Percentiles rank a stretch among this genome's conserved stretches.
Conservation (phyloP, 495 filamentous ascomycete genomes). For the Daldinia loculata region DNA sequence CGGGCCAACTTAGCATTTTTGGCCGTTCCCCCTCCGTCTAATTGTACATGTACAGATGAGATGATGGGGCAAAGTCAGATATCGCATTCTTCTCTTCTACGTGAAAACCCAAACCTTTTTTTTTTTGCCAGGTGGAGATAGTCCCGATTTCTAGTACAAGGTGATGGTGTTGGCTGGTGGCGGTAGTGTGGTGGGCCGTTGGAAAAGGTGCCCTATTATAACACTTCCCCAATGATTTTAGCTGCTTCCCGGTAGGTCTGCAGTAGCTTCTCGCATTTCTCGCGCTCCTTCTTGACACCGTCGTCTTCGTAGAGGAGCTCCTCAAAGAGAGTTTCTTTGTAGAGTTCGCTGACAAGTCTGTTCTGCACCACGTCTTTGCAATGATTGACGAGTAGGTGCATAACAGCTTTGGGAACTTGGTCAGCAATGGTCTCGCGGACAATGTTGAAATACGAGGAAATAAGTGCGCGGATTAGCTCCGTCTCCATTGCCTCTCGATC, state of each 20-base stretch:
- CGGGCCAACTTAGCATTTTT: neutral
- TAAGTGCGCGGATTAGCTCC: slow-evolving; percentile 93
- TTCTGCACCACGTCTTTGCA: slow-evolving; percentile 98
- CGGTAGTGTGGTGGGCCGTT: neutral
- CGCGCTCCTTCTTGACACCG: slow-evolving; percentile 92
- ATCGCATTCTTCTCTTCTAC: slow-evolving; percentile 27
- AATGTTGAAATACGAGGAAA: slow-evolving; percentile 98
- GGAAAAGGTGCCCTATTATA: slow-evolving; percentile 59
- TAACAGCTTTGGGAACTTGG: slow-evolving; percentile 97
- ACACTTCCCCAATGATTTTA: slow-evolving; percentile 95
- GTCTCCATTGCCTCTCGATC: slow-evolving; percentile 97
- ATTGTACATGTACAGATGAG: slow-evolving; percentile 42
- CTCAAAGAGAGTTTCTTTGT: slow-evolving; percentile 90
- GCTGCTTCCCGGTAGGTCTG: slow-evolving; percentile 96
- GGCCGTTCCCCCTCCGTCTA: slow-evolving; percentile 19
- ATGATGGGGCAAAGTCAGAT: slow-evolving; percentile 23
- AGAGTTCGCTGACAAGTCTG: slow-evolving; percentile 91
- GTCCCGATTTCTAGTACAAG: slow-evolving; percentile 29
- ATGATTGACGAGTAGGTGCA: slow-evolving; percentile 98
- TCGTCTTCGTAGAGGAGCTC: slow-evolving; percentile 98
- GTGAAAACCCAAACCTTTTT: slow-evolving; percentile 25
- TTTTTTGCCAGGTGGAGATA: slow-evolving; percentile 17
- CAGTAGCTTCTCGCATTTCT: slow-evolving; percentile 96
- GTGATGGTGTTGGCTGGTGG: neutral
- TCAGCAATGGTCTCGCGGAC: slow-evolving; percentile 97